Conservation (phyloP, 2,329 filamentous ascomycete species). For the Chaetomiaceae sp. region DNA sequence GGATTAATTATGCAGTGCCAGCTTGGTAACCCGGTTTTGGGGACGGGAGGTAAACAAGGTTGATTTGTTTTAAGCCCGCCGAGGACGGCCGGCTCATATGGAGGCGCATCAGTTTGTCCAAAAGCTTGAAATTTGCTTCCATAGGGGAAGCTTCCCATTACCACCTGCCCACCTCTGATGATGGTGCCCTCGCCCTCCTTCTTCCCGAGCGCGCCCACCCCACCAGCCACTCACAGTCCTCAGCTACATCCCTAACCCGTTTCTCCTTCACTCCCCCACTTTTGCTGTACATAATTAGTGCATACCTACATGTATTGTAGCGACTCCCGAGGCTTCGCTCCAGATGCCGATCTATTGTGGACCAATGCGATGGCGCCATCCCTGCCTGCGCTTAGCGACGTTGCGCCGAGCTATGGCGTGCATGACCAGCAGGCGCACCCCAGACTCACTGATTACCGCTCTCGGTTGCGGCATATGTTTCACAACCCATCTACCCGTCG, state of each 20-base stretch:
- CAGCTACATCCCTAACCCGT: too few species aligned
- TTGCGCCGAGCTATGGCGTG: slow-evolving; percentile 19
- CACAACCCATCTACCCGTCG: background rate
- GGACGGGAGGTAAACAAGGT: background rate
- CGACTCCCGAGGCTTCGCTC: slow-evolving; percentile 13
- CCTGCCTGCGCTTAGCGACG: slow-evolving; percentile 6
- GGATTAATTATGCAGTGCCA: slow-evolving; percentile 1
- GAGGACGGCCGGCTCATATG: background rate
- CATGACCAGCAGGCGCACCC: slow-evolving; percentile 7
- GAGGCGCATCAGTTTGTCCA: background rate
- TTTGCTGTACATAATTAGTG: too few species aligned
- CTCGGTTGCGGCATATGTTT: slow-evolving; percentile 3
- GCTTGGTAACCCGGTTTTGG: slow-evolving; percentile 8
- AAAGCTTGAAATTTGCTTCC: background rate
- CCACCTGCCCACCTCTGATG: slow-evolving; percentile 22
- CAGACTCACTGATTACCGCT: too few species aligned
- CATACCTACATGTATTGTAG: too few species aligned
- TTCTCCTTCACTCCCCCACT: slow-evolving; percentile 8
- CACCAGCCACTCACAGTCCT: too few species aligned
- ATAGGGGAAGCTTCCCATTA: slow-evolving; percentile 11
- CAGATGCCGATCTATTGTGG: slow-evolving; percentile 9
- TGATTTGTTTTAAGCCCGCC: background rate
- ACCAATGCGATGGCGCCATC: slow-evolving; percentile 22
- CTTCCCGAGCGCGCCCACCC: too few species aligned
- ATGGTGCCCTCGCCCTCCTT: slow-evolving; percentile 12